A percentile compares a stretch with the other conserved stretches of the same genome.
phyloP scores from a whole-genome alignment of 164 flowering plant species.

The Stephania japonica region DNA sequence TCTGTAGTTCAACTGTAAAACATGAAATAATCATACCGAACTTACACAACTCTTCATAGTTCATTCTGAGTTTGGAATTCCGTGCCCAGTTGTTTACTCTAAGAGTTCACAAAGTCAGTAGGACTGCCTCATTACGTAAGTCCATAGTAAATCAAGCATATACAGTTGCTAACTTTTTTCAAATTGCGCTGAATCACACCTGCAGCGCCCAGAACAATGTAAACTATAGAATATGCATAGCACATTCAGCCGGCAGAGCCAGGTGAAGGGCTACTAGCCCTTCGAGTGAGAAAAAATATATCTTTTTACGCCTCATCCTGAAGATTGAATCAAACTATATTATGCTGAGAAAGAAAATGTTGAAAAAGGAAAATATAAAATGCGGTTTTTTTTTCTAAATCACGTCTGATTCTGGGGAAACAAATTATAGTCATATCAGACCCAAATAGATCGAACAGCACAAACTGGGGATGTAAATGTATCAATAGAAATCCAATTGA shows the following conservation, averaged over 20 bases:
- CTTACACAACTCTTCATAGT: too few relatives aligned
- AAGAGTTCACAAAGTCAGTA: too few relatives aligned
- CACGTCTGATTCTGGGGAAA: neutral
- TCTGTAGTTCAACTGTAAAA: neutral
- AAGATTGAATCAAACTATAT: neutral
- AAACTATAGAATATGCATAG: too few relatives aligned
- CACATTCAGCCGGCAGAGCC: neutral
- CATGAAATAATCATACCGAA: neutral
- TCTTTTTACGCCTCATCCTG: neutral
- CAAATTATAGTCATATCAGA: neutral
- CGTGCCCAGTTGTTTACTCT: too few relatives aligned
- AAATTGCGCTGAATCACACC: too few relatives aligned
- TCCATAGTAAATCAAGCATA: too few relatives aligned
- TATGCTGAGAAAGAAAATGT: neutral
- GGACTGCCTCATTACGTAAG: too few relatives aligned
- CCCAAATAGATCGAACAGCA: neutral
- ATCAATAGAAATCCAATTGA: neutral
- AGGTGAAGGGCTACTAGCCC: neutral
- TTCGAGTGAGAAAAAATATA: neutral
- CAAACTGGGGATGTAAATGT: neutral
- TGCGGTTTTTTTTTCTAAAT: neutral
- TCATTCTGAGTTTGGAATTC: too few relatives aligned
- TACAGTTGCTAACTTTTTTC: too few relatives aligned
- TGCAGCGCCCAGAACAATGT: too few relatives aligned
- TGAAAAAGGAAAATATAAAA: too few relatives aligned